A percentile compares a stretch with the other conserved stretches of the same genome.
These are phyloP conservation scores for Spizellomyces punctatus DNA, from an alignment of 192 early-diverging fungal species.

Conservation along the genomic window DNA sequence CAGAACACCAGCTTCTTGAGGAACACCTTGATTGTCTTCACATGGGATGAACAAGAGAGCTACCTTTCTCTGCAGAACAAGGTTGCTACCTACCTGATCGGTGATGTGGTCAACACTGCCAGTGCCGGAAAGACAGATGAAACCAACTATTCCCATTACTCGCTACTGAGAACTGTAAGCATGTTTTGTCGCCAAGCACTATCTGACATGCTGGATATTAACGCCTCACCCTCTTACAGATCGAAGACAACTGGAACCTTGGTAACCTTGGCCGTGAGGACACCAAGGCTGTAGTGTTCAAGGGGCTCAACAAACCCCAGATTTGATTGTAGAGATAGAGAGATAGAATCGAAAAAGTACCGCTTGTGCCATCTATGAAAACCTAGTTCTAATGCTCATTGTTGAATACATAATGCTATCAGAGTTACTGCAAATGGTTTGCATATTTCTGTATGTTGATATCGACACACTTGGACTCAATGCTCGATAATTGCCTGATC, in stretches of 20 bases:
- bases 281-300: constrained; percentile 21
- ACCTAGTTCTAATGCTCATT: no score
- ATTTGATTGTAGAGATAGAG: no score
- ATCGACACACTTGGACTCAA: no score
- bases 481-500: no score
- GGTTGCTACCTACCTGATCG: constrained; percentile 33
- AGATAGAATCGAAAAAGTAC: no score
- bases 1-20: constrained; percentile 46
- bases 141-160: constrained; percentile 69
- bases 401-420: no score
- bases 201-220: no score
- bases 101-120: constrained; percentile 23
- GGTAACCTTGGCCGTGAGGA: constrained; percentile 61
- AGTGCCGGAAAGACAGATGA: constrained; percentile 43
- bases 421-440: no score
- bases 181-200: no score
- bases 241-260: constrained; percentile 69
- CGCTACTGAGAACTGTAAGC: constrained; percentile 50
- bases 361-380: no score
- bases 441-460: no score
- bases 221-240: neutral
- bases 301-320: neutral
- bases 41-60: constrained; percentile 42
- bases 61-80: constrained; percentile 23
- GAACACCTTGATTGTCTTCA: constrained; percentile 43